Evolutionary conservation across 768 basidiomycete genomes (phyloP), one percentile per base, ranked within the genome.

Genomic region (Boletus rubroflammeus): DNA sequence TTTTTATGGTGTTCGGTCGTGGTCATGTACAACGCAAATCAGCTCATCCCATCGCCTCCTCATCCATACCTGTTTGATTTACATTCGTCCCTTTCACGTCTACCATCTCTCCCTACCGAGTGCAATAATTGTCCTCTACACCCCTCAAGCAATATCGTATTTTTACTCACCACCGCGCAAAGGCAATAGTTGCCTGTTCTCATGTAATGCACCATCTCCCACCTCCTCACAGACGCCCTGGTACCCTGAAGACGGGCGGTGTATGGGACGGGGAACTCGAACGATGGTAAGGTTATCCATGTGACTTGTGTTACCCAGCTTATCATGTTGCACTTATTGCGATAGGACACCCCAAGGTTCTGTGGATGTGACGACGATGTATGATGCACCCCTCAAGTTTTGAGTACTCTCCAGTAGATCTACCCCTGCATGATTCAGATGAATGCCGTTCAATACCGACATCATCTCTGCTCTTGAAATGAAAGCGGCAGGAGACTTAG

Each of bases 11-110:
- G 69, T 70, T 68, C 55, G 54, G 56, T 71, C 54, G 67, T 72
- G 70, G 65, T 65, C 69, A 50, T 72, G 71, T 70, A 72, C 71
- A 71, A 71, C 65, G 66, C 67, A 62, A 61, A 66, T 51, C 65
- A 61, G 54, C 61, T 58, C 66, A 60, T 50, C 53, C 48, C 68
- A 60, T 64, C 67, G 48, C 61, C 63, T 58, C 50, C 49, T 59
- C 68, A 59, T 59, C 51, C 62, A 64, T 61, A 56, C 59, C 57
- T 60, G 61, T 65, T 63, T 69, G 56, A 69, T 69, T 60, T 54
- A 49, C 62, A 57, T 53, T 50, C 55, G 58, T 61, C 45, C 48
- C 31, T 54, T 47, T 55, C 55, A 44, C 55, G 26, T 59, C 64
- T 55, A 36, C 61, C 62, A 57, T 62, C 57, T 53, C 53, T 56